Evolutionary conservation across 2,329 filamentous ascomycete genomes (phyloP), one percentile per base, ranked within the genome.

Genomic region (Fusarium sp.): DNA sequence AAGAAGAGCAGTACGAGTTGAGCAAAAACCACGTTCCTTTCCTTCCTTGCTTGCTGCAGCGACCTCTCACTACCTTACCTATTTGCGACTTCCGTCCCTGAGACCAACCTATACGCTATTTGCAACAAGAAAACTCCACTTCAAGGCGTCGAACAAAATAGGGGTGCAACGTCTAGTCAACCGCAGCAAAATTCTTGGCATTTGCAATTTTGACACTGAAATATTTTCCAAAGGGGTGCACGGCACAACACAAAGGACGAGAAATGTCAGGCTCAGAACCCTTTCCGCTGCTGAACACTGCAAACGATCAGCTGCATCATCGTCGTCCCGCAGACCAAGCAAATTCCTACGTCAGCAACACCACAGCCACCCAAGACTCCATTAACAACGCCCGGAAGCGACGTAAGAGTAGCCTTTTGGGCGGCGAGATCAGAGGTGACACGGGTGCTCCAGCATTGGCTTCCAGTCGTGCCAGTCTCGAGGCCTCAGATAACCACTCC

Each of bases 321-420:
- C 69, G 69, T 50, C 69, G 70, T 46, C 76, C 71, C 27, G 75
- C 79, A 62, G 78, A 81, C 56, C 77, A 76, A 71, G 80, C 78
- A 64, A 76, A 54, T 23, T 30, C 45, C 45, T 53, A 46, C 49
- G 60, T 56, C 70, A 71, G 55, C 70, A 73, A 70, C 46, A 68
- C 60, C 63, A 74, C 69, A 60, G 52, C 70, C 42, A 62, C 69
- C 13, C 66, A 67, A 48, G 75, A 80, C 64, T 79, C 81, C 64
- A 78, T 77, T 72, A 80, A 78, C 60, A 75, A 76, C 50, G 76
- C 82, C 48, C 84, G 85, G 71, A 83, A 86, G 61, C 83, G 86
- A 71, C 84, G 87, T 69, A 88, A 88, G 82, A 88, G 86, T 67
- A 89, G 86, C 79, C 84, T 82, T 37, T 80, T 89, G 42, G 86